These are phyloP conservation scores for Phialophora macrospora DNA, from an alignment of 2,329 filamentous ascomycete species.

Conservation along the genomic window DNA sequence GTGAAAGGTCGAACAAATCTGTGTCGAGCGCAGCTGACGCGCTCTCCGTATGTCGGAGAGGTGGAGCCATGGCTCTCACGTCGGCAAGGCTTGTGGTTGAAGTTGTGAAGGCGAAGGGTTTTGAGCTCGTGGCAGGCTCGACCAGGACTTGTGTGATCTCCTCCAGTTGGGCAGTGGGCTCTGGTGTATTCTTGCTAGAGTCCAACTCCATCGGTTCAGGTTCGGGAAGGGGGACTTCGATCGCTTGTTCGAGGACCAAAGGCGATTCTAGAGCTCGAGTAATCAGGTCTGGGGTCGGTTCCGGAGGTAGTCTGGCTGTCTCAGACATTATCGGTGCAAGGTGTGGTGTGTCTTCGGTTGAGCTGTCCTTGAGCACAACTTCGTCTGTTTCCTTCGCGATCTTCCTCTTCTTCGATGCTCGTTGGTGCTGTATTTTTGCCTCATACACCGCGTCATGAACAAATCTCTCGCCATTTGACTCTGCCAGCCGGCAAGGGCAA, in stretches of 20 bases:
- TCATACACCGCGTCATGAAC: slow-evolving; percentile 48
- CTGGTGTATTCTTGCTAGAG: slow-evolving; percentile 25
- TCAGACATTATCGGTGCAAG: not conserved
- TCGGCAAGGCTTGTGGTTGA: slow-evolving; percentile 32
- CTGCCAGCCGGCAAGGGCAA: slow-evolving; percentile 55
- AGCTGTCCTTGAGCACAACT: not conserved
- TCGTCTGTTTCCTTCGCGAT: slow-evolving; percentile 14
- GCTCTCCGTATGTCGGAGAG: slow-evolving; percentile 24
- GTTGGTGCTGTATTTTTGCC: slow-evolving; percentile 28
- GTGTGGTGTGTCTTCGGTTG: not conserved
- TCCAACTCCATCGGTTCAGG: slow-evolving; percentile 33
- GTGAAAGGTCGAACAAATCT: slow-evolving; percentile 38
- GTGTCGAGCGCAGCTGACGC: slow-evolving; percentile 27
- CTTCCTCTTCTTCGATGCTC: slow-evolving; percentile 32
- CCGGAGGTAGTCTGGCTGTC: slow-evolving; percentile 19
- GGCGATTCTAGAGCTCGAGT: slow-evolving; percentile 15
- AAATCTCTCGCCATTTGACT: slow-evolving; percentile 48
- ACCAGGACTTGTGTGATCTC: slow-evolving; percentile 40
- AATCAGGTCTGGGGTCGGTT: slow-evolving; percentile 19
- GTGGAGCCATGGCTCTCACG: slow-evolving; percentile 8
- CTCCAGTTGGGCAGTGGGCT: slow-evolving; percentile 37
- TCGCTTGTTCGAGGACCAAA: slow-evolving; percentile 31
- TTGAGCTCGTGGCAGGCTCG: slow-evolving; percentile 31
- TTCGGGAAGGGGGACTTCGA: slow-evolving; percentile 35
- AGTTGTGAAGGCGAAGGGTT: slow-evolving; percentile 37